Evolutionary conservation across 768 basidiomycete genomes (phyloP).

Genomic region (Boletus reticulatus): DNA sequence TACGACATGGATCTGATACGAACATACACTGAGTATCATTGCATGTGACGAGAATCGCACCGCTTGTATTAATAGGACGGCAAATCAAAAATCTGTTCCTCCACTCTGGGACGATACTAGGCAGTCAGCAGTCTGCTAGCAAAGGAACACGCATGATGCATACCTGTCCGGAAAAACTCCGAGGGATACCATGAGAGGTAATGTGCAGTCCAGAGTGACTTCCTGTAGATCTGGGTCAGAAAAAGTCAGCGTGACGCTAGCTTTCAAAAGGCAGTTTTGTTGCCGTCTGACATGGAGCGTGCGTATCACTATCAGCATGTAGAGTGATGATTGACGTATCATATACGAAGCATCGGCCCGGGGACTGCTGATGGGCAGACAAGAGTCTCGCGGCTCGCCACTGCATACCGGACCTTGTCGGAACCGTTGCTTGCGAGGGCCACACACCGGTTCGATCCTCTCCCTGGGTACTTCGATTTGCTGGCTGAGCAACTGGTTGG

Average conservation of each 20-base stretch:
- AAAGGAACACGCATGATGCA: background rate
- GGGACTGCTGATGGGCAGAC: background rate
- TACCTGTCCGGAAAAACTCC: background rate
- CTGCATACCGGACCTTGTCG: slow-evolving; percentile 13
- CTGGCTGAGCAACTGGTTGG: background rate
- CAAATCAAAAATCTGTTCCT: background rate
- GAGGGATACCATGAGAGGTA: background rate
- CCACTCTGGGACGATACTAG: background rate
- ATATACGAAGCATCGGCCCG: background rate
- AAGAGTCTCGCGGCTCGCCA: background rate
- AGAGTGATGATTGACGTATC: background rate
- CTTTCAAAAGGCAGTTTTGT: background rate
- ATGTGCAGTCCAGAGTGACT: background rate
- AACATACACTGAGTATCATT: background rate
- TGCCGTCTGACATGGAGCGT: background rate
- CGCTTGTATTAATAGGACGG: background rate
- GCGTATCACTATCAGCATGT: background rate
- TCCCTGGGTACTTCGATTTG: background rate
- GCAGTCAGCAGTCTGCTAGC: background rate
- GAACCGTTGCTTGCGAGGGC: slow-evolving; percentile 13
- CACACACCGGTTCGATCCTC: background rate
- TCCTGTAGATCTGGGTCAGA: background rate
- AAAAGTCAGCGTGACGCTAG: background rate
- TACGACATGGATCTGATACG: background rate
- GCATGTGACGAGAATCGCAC: background rate